These are phyloP conservation scores for Solanum piurae DNA, from an alignment of 257 asterid genomes.

Conservation along the genomic window DNA sequence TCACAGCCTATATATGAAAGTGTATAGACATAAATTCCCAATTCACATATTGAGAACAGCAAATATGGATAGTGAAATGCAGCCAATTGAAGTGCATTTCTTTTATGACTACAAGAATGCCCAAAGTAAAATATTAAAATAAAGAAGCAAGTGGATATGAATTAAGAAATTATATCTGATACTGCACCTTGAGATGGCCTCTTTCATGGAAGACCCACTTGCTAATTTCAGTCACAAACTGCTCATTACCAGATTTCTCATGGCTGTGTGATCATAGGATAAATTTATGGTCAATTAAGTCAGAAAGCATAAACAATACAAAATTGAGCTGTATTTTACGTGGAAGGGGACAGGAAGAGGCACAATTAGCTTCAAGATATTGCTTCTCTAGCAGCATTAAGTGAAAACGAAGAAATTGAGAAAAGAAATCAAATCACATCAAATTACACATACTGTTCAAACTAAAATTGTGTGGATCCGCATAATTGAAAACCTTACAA, in stretches of 20 bases:
- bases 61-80: not conserved
- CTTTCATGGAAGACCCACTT: conserved; percentile 92
- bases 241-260: conserved; percentile 71
- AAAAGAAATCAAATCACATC: not conserved
- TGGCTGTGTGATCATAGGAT: conserved; percentile 41
- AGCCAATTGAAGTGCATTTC: not conserved
- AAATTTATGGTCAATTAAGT: not conserved
- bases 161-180: not conserved
- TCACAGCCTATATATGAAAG: conserved; percentile 43
- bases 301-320: not conserved
- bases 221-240: conserved; percentile 62
- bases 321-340: not conserved
- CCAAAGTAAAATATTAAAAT: not conserved
- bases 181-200: conserved; percentile 73
- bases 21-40: not conserved
- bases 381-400: not conserved
- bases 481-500: not conserved
- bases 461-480: not conserved
- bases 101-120: not conserved
- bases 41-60: not conserved
- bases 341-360: not conserved
- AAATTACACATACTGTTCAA: not conserved
- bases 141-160: not conserved
- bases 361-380: not conserved
- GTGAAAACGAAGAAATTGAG: not conserved